These are phyloP conservation scores for Pleoardoris graminearum DNA, from an alignment of 2,329 filamentous ascomycete species.

Conservation along the genomic window DNA sequence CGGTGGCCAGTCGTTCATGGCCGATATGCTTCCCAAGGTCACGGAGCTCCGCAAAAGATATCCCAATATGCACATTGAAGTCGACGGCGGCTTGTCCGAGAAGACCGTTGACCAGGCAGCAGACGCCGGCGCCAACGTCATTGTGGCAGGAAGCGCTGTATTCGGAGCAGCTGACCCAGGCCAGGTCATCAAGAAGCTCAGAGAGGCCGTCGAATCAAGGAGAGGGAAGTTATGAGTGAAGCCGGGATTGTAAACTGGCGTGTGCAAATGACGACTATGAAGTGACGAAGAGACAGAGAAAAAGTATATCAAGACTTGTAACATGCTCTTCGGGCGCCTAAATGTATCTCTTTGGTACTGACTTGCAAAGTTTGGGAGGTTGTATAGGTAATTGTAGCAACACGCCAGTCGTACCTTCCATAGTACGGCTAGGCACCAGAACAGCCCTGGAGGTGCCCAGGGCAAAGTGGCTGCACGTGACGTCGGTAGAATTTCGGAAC, in stretches of 20 bases:
- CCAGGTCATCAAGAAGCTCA: conserved; percentile 81
- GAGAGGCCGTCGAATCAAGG: conserved; percentile 74
- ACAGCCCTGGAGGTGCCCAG: background rate
- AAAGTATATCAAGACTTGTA: background rate
- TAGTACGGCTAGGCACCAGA: background rate
- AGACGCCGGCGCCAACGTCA: conserved; percentile 95
- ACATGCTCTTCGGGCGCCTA: no score
- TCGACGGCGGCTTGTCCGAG: conserved; percentile 88
- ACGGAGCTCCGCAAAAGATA: conserved; percentile 79
- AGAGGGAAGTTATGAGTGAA: conserved; percentile 38
- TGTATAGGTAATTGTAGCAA: no score
- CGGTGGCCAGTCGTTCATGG: conserved; percentile 98
- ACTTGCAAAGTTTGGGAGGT: no score
- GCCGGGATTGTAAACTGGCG: background rate
- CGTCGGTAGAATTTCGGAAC: conserved; percentile 23
- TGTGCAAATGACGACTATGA: background rate
- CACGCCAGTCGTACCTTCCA: no score
- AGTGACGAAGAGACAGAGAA: conserved; percentile 5
- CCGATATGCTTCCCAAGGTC: conserved; percentile 92
- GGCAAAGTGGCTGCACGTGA: conserved; percentile 14
- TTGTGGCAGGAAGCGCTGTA: conserved; percentile 93
- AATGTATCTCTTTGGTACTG: no score
- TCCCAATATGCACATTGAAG: conserved; percentile 93
- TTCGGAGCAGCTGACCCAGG: conserved; percentile 89
- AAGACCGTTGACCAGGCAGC: conserved; percentile 92